Conservation (phyloP, 2,329 filamentous ascomycete genomes). For the Colletotrichum musae region DNA sequence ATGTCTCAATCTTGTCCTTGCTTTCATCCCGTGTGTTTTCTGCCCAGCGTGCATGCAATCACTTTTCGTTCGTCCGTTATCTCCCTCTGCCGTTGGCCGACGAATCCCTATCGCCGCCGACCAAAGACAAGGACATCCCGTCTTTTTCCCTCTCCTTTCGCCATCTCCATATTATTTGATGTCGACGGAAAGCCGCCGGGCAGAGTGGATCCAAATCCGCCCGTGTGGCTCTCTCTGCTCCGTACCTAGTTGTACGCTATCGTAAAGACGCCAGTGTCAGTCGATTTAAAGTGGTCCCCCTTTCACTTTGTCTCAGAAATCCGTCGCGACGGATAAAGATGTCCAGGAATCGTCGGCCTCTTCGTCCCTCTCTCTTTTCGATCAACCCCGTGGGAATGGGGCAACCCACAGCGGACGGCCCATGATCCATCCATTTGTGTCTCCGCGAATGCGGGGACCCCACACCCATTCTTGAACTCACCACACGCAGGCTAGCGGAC, state of each 20-base stretch:
- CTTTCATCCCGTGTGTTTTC: background rate
- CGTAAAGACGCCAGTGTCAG: conserved; percentile 6
- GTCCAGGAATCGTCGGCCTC: background rate
- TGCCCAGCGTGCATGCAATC: background rate
- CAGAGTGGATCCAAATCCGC: conserved; percentile 32
- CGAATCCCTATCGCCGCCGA: background rate
- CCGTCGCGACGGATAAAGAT: conserved; percentile 31
- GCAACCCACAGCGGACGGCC: conserved; percentile 21
- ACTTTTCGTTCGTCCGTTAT: background rate
- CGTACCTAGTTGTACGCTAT: background rate
- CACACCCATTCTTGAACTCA: conserved; percentile 14
- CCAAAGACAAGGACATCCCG: conserved; percentile 8
- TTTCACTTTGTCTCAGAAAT: conserved; percentile 7
- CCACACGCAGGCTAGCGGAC: background rate
- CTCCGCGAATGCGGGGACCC: conserved; percentile 38
- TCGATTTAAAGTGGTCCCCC: conserved; percentile 25
- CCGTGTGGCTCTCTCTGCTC: background rate
- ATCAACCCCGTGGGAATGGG: background rate
- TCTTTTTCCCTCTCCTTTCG: background rate
- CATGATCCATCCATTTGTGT: background rate
- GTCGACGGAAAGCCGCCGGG: background rate
- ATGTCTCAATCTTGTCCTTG: background rate
- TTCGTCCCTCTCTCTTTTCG: background rate
- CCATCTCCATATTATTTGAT: too few relatives aligned
- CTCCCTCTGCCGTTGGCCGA: background rate